Percentiles rank a stretch among this genome's conserved stretches.
Evolutionary conservation across 805 yeast species (phyloP).

Genomic region (Isabelozyma heimii): DNA sequence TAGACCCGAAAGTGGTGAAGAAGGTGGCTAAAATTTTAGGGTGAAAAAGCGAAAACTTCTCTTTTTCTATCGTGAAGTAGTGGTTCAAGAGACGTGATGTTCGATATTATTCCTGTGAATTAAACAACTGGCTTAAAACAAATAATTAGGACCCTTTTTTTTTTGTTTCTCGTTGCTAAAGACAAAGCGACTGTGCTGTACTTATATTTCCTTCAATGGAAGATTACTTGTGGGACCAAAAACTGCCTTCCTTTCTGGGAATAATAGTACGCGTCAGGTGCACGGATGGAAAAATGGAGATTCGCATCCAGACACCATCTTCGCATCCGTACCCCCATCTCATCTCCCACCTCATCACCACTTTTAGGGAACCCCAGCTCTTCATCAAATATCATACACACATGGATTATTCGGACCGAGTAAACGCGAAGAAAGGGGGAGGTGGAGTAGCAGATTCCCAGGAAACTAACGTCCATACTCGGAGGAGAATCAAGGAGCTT

Average conservation of each 20-base stretch:
- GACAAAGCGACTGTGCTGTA: background rate
- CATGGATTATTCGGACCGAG: conserved; percentile 89
- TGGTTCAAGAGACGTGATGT: no score
- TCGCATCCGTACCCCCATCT: background rate
- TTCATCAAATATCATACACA: background rate
- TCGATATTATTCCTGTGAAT: no score
- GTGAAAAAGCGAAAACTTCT: background rate
- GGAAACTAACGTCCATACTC: conserved; percentile 66
- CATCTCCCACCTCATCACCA: background rate
- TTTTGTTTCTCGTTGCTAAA: background rate
- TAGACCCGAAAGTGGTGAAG: conserved; percentile 43
- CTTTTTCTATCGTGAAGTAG: no score
- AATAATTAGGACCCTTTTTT: no score
- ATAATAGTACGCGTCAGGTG: background rate
- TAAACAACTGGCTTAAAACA: no score
- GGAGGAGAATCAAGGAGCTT: conserved; percentile 65
- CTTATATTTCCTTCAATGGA: background rate
- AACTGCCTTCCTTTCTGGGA: conserved; percentile 6
- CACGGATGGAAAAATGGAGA: background rate
- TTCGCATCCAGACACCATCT: background rate
- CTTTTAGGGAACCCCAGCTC: background rate
- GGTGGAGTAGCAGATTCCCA: conserved; percentile 83
- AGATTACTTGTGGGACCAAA: background rate
- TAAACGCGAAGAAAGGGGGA: conserved; percentile 86
- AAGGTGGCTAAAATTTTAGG: background rate